phyloP scores from a whole-genome alignment of 2,329 filamentous ascomycete species.

The Colletotrichum scovillei region DNA sequence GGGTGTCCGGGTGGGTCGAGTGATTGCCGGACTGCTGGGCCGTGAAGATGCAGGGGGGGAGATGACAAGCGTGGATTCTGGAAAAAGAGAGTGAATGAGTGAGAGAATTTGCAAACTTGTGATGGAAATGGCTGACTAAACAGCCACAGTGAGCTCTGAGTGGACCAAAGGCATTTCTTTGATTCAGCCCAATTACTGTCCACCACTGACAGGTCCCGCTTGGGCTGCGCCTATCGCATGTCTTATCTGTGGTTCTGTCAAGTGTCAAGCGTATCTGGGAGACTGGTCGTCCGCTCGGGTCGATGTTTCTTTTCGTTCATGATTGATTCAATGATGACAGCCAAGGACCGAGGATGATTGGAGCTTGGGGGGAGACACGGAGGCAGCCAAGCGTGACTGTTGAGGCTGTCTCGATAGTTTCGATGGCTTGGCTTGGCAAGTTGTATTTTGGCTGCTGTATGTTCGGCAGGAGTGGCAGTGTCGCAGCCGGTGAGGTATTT shows the following conservation, averaged over 20 bases:
- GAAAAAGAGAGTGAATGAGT: neutral
- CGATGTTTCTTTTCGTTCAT: neutral
- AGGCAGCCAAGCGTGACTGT: neutral
- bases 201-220: slow-evolving; percentile 28
- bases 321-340: neutral
- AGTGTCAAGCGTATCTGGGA: no score
- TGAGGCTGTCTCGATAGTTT: slow-evolving; percentile 25
- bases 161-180: slow-evolving; percentile 37
- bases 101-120: neutral
- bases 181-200: slow-evolving; percentile 37
- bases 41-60: slow-evolving; percentile 21
- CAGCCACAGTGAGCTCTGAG: slow-evolving; percentile 30
- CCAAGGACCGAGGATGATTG: neutral
- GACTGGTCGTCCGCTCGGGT: neutral
- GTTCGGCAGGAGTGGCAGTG: slow-evolving; percentile 17
- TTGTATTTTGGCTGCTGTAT: slow-evolving; percentile 6
- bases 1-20: slow-evolving; percentile 12
- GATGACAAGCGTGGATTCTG: neutral
- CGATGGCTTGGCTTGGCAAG: slow-evolving; percentile 21
- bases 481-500: slow-evolving; percentile 10
- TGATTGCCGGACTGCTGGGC: slow-evolving; percentile 34
- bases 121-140: slow-evolving; percentile 15
- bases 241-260: slow-evolving; percentile 29
- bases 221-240: slow-evolving; percentile 2
- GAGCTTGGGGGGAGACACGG: neutral